phyloP scores from a whole-genome alignment of 306 rosid genomes.

The Arachis hypogaea region DNA sequence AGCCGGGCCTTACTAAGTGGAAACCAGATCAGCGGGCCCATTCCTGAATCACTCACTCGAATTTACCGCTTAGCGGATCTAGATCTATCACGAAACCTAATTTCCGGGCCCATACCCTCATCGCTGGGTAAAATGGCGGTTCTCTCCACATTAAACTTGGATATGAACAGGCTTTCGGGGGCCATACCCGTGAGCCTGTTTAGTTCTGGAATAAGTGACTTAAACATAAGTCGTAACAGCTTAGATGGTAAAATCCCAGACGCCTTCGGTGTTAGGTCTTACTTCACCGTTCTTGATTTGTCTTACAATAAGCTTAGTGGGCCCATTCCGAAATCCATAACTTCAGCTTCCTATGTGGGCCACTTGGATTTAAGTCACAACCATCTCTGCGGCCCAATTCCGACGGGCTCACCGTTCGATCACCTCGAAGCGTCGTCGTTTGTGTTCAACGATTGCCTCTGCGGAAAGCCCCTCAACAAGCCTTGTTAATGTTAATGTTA shows the following conservation, averaged over 20 bases:
- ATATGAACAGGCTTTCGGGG: conserved; percentile 64
- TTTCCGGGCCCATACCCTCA: conserved; percentile 67
- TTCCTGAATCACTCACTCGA: conserved; percentile 56
- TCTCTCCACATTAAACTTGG: conserved; percentile 67
- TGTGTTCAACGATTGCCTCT: conserved; percentile 74
- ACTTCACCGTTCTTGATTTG: conserved; percentile 77
- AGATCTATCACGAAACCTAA: conserved; percentile 71
- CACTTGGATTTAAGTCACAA: conserved; percentile 96
- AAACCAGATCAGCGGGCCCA: conserved; percentile 61
- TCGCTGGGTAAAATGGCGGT: conserved; percentile 83
- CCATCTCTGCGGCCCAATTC: conserved; percentile 82
- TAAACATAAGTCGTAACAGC: conserved; percentile 69
- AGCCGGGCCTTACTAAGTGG: conserved; percentile 86
- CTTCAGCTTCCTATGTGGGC: conserved; percentile 69
- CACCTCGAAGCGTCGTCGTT: conserved; percentile 92
- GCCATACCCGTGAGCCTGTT: conserved; percentile 60
- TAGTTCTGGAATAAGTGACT: conserved; percentile 60
- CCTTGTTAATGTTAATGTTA: conserved; percentile 50
- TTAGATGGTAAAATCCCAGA: conserved; percentile 65
- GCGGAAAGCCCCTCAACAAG: conserved; percentile 80
- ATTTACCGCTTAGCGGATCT: conserved; percentile 90
- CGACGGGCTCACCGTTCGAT: conserved; percentile 81
- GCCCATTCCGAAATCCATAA: conserved; percentile 60
- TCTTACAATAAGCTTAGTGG: conserved; percentile 69
- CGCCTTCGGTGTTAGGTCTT: conserved; percentile 63